Evolutionary conservation across 1,284 basidiomycete species (phyloP), one percentile per base, ranked within the genome.

Genomic region (Apiotrichum sp.): DNA sequence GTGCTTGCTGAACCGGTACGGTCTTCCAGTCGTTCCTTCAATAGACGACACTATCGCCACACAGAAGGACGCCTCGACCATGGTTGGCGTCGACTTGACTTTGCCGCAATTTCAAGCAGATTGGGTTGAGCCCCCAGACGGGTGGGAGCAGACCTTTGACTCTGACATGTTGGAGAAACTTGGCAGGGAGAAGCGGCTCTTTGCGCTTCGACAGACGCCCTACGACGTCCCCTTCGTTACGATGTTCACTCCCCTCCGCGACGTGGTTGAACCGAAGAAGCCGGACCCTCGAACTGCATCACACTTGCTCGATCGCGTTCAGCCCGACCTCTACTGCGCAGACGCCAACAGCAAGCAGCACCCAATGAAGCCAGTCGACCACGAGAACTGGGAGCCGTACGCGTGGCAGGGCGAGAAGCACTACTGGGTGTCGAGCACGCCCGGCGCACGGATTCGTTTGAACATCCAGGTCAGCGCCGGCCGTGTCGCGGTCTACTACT

Each of bases 401-500:
- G 73, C 69, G 3, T 76, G 73, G 74, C 72, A 73, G 50, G 67
- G 67, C 7, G 74, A 75, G 53, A 76, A 76, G 54, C 73, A 75
- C 61, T 73, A 71, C 60, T 76, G 72, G 73, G 63, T 71, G 22
- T 64, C 64, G 48, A 60, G 62, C 58, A 63, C 59, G 43, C 61
- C 70, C 48, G 72, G 74, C 33, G 63, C 75, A 43, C 62, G 69
- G 56, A 71, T 78, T 40, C 53, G 70, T 56, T 71, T 73, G 48
- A 69, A 73, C 50, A 74, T 73, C 58, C 67, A 65, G 62, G 71
- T 71, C 44, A 64, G 62, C 46, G 67, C 65, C 7, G 76, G 73
- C 38, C 62, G 67, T 36, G 71, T 78, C 52, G 75, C 76, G 8
- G 68, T 77, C 34, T 75, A 76, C 55, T 77, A 77, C 60, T 72